These are phyloP conservation scores for Adansonia digitata DNA, from an alignment of 345 rosid genomes.

Conservation along the genomic window DNA sequence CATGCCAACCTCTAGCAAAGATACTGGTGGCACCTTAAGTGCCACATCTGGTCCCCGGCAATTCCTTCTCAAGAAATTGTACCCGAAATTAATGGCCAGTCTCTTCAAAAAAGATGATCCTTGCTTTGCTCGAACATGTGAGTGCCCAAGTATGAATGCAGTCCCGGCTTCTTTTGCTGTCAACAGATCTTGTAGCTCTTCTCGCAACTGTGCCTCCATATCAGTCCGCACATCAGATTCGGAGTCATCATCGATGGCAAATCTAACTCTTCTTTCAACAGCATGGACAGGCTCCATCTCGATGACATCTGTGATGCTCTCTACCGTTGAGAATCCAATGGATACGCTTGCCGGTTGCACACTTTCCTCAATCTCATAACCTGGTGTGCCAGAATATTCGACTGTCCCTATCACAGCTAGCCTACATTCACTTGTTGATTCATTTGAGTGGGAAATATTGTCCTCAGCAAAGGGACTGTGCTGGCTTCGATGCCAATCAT, in stretches of 20 bases:
- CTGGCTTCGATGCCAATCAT: conserved; percentile 53
- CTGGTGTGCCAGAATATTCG: conserved; percentile 29
- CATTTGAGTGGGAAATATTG: conserved; percentile 36
- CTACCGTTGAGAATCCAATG: conserved; percentile 56
- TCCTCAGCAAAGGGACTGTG: conserved; percentile 24
- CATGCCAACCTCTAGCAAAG: conserved; percentile 94
- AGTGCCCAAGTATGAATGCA: conserved; percentile 88
- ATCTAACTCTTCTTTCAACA: conserved; percentile 56
- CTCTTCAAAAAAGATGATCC: conserved; percentile 82
- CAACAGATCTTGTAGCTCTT: conserved; percentile 66
- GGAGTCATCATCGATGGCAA: conserved; percentile 47
- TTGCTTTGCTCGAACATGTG: conserved; percentile 87
- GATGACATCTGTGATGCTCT: conserved; percentile 56
- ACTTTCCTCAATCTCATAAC: conserved; percentile 57
- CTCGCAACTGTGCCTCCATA: conserved; percentile 34
- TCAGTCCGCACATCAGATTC: conserved; percentile 27
- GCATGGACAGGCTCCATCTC: conserved; percentile 52
- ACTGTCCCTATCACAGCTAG: conserved; percentile 76
- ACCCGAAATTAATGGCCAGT: conserved; percentile 71
- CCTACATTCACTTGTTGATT: conserved; percentile 58
- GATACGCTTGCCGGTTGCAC: conserved; percentile 70
- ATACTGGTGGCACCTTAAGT: conserved; percentile 82
- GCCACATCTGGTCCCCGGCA: conserved; percentile 92
- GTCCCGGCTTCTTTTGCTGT: conserved; percentile 80
- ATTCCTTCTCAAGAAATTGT: conserved; percentile 83